Conservation (phyloP, 2,329 filamentous ascomycete species). For the Trichophyton verrucosum region DNA sequence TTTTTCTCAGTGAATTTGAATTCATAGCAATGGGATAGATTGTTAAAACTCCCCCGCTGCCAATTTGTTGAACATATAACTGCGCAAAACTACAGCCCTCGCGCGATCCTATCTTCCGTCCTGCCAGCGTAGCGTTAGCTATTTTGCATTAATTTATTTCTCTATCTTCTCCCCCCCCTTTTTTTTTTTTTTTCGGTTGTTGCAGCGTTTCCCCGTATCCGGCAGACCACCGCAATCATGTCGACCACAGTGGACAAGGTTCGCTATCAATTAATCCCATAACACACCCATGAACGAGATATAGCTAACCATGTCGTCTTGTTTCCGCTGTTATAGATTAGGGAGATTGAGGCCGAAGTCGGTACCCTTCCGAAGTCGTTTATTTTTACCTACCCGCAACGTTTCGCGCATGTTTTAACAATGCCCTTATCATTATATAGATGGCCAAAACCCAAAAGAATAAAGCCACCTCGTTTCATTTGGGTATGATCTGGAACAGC, state of each 20-base stretch:
- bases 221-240: slow-evolving; percentile 42
- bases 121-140: background rate
- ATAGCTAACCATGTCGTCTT: slow-evolving; percentile 22
- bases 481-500: slow-evolving; percentile 43
- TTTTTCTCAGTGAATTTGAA: background rate
- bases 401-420: slow-evolving; percentile 13
- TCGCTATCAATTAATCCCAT: slow-evolving; percentile 11
- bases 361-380: slow-evolving; percentile 22
- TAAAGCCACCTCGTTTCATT: slow-evolving; percentile 85
- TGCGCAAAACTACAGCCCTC: background rate
- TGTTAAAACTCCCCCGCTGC: background rate
- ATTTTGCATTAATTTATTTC: background rate
- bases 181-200: background rate
- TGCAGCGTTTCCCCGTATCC: background rate
- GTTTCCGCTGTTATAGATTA: slow-evolving; percentile 55
- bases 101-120: background rate
- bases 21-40: background rate
- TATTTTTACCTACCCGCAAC: background rate
- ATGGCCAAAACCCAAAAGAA: slow-evolving; percentile 98
- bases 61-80: background rate
- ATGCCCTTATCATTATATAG: slow-evolving; percentile 31
- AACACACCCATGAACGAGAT: slow-evolving; percentile 8
- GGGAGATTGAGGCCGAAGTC: slow-evolving; percentile 91
- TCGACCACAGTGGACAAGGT: slow-evolving; percentile 96
- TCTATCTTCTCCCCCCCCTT: background rate